phyloP scores from a whole-genome alignment of 331 rosid species.

The Pyrus hybrid region DNA sequence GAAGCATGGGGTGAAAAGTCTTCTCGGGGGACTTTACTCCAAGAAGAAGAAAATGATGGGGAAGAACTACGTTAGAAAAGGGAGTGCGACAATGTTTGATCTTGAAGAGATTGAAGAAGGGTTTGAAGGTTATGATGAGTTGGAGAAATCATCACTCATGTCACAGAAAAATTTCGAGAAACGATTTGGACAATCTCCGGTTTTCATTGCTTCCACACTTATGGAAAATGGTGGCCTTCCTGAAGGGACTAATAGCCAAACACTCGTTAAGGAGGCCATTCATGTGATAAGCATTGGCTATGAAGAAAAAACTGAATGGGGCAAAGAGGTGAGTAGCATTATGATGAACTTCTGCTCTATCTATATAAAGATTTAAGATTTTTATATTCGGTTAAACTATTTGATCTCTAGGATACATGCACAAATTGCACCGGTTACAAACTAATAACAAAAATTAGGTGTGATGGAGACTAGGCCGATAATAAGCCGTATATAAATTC shows the following conservation, averaged over 20 bases:
- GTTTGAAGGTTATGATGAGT: conserved; percentile 62
- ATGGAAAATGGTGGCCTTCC: conserved; percentile 79
- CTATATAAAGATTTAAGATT: background rate
- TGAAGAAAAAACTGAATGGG: conserved; percentile 98
- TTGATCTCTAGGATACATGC: background rate
- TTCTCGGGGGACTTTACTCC: conserved; percentile 30
- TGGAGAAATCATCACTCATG: conserved; percentile 67
- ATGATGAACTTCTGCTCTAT: background rate
- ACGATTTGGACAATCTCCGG: conserved; percentile 73
- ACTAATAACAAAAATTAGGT: background rate
- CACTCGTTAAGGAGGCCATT: conserved; percentile 84
- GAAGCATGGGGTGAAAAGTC: conserved; percentile 35
- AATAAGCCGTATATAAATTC: background rate
- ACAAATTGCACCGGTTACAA: background rate
- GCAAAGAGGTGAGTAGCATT: conserved; percentile 64
- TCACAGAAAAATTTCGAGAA: conserved; percentile 61
- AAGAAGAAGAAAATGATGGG: conserved; percentile 57
- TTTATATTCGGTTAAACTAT: background rate
- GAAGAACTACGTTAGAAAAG: conserved; percentile 39
- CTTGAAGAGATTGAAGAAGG: conserved; percentile 77
- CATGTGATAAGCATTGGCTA: conserved; percentile 91
- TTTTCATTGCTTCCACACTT: conserved; percentile 80
- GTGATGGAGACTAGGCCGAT: no score
- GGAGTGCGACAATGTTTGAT: conserved; percentile 39
- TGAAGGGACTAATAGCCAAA: conserved; percentile 47